Evolutionary conservation across 2,329 filamentous ascomycete genomes (phyloP).

Genomic region (Fusarium graminum): DNA sequence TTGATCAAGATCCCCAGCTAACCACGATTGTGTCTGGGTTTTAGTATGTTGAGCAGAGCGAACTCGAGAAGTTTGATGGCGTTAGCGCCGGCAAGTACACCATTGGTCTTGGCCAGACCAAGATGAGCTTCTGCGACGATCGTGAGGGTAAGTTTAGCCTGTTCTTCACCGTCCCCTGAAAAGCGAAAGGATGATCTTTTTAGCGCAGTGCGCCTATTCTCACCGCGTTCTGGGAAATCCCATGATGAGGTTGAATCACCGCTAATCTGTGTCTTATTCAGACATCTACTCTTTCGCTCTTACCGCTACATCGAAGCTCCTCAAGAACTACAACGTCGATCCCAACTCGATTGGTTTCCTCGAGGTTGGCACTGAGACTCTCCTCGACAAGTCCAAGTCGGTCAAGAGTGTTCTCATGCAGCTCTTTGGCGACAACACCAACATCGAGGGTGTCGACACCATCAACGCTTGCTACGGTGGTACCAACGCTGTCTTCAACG

Average conservation of each 20-base stretch:
- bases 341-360: constrained; percentile 81
- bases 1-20: constrained; percentile 45
- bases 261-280: constrained; percentile 53
- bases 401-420: constrained; percentile 92
- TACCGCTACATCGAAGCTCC: constrained; percentile 80
- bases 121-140: constrained; percentile 93
- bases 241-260: constrained; percentile 18
- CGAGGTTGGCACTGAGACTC: constrained; percentile 87
- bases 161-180: constrained; percentile 26
- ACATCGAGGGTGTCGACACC: constrained; percentile 85
- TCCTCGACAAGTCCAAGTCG: constrained; percentile 91
- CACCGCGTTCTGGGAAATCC: constrained; percentile 6
- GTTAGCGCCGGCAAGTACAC: constrained; percentile 87
- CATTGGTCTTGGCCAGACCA: constrained; percentile 90
- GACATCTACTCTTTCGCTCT: constrained; percentile 90
- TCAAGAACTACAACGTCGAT: constrained; percentile 88
- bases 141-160: constrained; percentile 74
- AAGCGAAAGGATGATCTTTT: constrained; percentile 11
- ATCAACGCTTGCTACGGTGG: constrained; percentile 90
- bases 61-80: constrained; percentile 89
- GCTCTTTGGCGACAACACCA: constrained; percentile 85
- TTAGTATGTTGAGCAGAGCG: constrained; percentile 85
- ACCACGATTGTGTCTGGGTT: constrained; percentile 41
- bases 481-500: constrained; percentile 87
- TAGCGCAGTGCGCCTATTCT: constrained; percentile 25